phyloP scores from a whole-genome alignment of 352 stramenopile genomes.

The Globisporangium okanoganense region DNA sequence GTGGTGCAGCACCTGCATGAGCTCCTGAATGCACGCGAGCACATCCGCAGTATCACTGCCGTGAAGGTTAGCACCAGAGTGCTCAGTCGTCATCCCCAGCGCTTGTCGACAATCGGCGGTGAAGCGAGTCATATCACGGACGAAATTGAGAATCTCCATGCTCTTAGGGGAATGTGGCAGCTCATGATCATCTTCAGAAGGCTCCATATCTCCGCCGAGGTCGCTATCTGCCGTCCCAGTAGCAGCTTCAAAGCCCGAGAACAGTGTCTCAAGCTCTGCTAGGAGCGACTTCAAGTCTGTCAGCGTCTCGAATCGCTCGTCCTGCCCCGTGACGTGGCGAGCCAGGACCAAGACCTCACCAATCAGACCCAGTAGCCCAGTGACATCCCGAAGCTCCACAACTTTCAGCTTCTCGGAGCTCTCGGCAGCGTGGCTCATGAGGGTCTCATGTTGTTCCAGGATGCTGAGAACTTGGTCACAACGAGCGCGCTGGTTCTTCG shows the following conservation, averaged over 20 bases:
- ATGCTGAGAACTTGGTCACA: not conserved
- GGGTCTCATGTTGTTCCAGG: not conserved
- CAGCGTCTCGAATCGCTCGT: conserved; percentile 2
- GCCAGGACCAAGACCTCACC: not conserved
- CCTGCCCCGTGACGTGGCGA: not conserved
- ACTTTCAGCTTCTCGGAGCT: not conserved
- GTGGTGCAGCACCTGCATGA: conserved; percentile 38
- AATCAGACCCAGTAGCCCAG: not conserved
- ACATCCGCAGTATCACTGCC: conserved; percentile 14
- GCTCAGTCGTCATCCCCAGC: conserved; percentile 5
- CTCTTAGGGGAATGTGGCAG: conserved; percentile 16
- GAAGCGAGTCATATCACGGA: conserved; percentile 21
- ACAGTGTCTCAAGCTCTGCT: not conserved
- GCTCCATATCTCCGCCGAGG: not conserved
- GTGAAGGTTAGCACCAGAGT: not conserved
- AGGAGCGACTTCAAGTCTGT: conserved; percentile 9
- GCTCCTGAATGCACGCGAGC: conserved; percentile 27
- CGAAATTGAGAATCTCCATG: conserved; percentile 20
- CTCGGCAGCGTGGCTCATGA: not conserved
- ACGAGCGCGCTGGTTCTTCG: not conserved
- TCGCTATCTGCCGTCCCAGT: not conserved
- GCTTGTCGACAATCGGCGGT: conserved; percentile 20
- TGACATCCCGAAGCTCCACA: conserved; percentile 3
- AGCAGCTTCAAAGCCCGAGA: not conserved
- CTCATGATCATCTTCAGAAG: not conserved